These are phyloP conservation scores for Pseudocercospora ulei DNA, from an alignment of 2,329 filamentous ascomycete genomes.

Conservation along the genomic window DNA sequence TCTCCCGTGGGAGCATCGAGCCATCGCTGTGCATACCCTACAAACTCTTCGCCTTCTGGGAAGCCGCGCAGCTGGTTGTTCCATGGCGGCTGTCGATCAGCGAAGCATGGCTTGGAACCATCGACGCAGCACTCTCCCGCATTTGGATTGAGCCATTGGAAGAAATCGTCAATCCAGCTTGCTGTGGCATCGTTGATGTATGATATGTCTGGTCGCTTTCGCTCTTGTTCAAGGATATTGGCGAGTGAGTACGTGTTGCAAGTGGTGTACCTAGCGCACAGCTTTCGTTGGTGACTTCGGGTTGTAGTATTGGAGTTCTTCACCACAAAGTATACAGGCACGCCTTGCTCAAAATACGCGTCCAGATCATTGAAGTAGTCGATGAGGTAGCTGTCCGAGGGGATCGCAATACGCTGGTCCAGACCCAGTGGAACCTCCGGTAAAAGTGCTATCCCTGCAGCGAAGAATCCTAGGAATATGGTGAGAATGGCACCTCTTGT, in stretches of 20 bases:
- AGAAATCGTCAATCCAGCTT: constrained; percentile 95
- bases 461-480: constrained; percentile 77
- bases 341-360: constrained; percentile 79
- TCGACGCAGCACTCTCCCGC: constrained; percentile 64
- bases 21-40: constrained; percentile 77
- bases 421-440: constrained; percentile 78
- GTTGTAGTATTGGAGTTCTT: constrained; percentile 68
- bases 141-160: constrained; percentile 88
- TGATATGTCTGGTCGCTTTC: constrained; percentile 76
- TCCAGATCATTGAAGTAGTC: constrained; percentile 95
- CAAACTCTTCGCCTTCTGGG: constrained; percentile 86
- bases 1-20: constrained; percentile 67
- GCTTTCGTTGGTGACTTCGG: constrained; percentile 64
- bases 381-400: constrained; percentile 87
- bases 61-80: constrained; percentile 82
- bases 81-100: constrained; percentile 66
- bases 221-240: constrained; percentile 86
- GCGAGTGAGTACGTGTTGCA: constrained; percentile 75
- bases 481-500: constrained; percentile 67
- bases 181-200: constrained; percentile 82
- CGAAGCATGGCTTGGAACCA: constrained; percentile 59
- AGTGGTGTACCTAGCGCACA: constrained; percentile 84
- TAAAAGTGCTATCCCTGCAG: constrained; percentile 71
- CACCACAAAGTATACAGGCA: constrained; percentile 93
- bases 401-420: constrained; percentile 89